These are phyloP conservation scores for Hericium coralloides DNA, from an alignment of 768 basidiomycete species.

Conservation along the genomic window DNA sequence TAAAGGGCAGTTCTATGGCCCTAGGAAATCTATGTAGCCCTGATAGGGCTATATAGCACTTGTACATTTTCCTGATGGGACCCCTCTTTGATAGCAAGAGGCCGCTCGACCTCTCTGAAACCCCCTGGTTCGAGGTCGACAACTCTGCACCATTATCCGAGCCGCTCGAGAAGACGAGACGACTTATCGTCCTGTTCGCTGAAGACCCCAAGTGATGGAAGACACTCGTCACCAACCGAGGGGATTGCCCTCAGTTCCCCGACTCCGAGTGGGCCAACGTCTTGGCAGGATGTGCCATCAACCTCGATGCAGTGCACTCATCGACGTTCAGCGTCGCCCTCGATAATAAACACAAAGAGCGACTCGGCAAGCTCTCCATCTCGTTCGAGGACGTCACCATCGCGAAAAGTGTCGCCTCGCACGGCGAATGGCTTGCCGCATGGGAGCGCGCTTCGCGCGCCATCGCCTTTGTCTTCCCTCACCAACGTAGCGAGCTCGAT, in stretches of 20 bases:
- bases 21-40: too few relatives aligned
- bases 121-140: background rate
- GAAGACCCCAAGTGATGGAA: background rate
- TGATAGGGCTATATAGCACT: too few relatives aligned
- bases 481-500: conserved; percentile 18
- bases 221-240: background rate
- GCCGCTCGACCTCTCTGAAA: background rate
- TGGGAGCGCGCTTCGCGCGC: conserved; percentile 15
- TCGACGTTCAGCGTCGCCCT: background rate
- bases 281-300: too few relatives aligned
- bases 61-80: too few relatives aligned
- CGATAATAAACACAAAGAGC: background rate
- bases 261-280: background rate
- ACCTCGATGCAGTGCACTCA: background rate
- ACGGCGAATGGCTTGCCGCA: conserved; percentile 19
- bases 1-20: too few relatives aligned
- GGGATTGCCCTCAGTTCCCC: background rate
- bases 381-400: background rate
- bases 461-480: conserved; percentile 18
- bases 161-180: background rate
- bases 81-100: too few relatives aligned
- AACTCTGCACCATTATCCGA: background rate
- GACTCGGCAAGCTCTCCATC: background rate
- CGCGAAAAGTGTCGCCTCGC: background rate
- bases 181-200: background rate